Evolutionary conservation across 2,329 filamentous ascomycete genomes (phyloP).

Genomic region (Endoconidiophora laricicola): DNA sequence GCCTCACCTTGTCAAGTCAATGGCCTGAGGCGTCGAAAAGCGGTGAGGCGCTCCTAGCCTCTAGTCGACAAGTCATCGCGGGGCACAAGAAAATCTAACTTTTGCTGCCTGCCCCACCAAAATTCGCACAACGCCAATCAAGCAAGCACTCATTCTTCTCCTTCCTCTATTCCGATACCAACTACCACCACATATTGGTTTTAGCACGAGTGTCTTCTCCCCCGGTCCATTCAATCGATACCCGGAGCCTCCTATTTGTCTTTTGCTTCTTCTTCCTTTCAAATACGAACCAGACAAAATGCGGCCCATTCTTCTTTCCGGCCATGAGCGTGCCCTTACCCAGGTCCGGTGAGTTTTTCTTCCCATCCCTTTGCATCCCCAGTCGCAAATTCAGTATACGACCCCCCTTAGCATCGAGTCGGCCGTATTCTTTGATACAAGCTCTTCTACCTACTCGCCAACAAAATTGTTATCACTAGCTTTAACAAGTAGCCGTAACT

Average conservation of each 20-base stretch:
- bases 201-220: background rate
- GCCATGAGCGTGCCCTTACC: constrained; percentile 91
- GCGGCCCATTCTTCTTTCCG: constrained; percentile 90
- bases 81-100: constrained; percentile 14
- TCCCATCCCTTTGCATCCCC: constrained; percentile 1
- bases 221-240: background rate
- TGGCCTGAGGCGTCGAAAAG: constrained; percentile 5
- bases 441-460: background rate
- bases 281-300: constrained; percentile 38
- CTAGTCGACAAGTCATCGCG: constrained; percentile 6
- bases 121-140: constrained; percentile 13
- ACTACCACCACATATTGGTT: constrained; percentile 8
- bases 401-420: constrained; percentile 11
- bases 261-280: constrained; percentile 1
- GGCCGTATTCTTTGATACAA: background rate
- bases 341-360: constrained; percentile 58
- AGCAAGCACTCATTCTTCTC: constrained; percentile 7
- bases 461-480: background rate
- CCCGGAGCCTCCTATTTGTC: background rate
- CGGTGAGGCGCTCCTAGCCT: background rate
- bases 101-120: constrained; percentile 13
- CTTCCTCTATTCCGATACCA: constrained; percentile 12
- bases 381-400: background rate
- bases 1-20: background rate
- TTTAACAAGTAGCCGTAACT: background rate